Evolutionary conservation across 2,329 filamentous ascomycete species (phyloP).

Genomic region (Triangularia verruculosa): DNA sequence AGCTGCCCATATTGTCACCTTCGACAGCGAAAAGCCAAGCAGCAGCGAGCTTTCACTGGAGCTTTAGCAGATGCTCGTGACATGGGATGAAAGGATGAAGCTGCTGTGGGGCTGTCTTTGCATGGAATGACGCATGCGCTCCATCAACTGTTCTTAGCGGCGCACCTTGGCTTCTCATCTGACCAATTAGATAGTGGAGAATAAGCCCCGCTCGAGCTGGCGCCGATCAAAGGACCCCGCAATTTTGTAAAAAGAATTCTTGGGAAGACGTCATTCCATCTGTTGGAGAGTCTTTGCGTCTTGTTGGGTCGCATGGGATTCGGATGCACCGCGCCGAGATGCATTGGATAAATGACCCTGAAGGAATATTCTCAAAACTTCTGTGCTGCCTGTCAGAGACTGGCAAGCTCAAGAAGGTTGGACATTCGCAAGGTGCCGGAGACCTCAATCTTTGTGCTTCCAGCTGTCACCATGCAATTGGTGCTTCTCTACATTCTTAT

Average conservation of each 20-base stretch:
- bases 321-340: neutral
- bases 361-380: neutral
- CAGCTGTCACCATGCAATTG: slow-evolving; percentile 19
- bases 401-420: neutral
- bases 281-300: neutral
- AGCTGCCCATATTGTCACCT: neutral
- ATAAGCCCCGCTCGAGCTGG: neutral
- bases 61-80: neutral
- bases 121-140: neutral
- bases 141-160: neutral
- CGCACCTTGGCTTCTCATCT: neutral
- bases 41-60: neutral
- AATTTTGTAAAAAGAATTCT: slow-evolving; percentile 3
- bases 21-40: neutral
- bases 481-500: neutral
- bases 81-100: neutral
- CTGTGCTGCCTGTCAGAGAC: neutral
- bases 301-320: neutral
- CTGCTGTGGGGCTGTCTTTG: neutral
- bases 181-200: neutral
- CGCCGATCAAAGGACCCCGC: neutral
- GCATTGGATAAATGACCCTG: neutral
- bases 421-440: neutral
- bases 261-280: slow-evolving; percentile 4
- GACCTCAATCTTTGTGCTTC: slow-evolving; percentile 10